phyloP scores from a whole-genome alignment of 2,329 filamentous ascomycete genomes.

The Mycosphaerella sp. region DNA sequence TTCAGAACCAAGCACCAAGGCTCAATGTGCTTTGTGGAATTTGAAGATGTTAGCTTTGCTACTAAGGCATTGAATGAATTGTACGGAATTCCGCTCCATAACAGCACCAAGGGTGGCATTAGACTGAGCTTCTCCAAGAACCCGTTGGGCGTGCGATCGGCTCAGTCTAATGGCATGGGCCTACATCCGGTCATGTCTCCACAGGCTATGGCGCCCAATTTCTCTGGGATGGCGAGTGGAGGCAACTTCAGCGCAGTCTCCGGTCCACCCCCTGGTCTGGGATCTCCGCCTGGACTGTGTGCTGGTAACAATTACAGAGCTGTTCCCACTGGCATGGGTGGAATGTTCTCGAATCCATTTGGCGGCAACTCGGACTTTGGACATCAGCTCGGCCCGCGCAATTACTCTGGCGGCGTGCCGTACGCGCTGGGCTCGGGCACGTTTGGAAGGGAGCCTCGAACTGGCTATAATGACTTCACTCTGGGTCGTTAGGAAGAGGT shows the following conservation, averaged over 20 bases:
- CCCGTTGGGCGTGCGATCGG: conserved; percentile 81
- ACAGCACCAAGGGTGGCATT: conserved; percentile 91
- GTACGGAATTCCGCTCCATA: conserved; percentile 80
- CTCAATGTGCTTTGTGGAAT: conserved; percentile 98
- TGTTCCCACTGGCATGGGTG: conserved; percentile 22
- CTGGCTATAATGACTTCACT: conserved; percentile 13
- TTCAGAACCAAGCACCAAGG: conserved; percentile 94
- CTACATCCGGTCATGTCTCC: conserved; percentile 47
- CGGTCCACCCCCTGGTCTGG: conserved; percentile 73
- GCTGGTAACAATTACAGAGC: conserved; percentile 16
- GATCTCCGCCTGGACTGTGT: conserved; percentile 54
- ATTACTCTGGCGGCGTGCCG: conserved; percentile 28
- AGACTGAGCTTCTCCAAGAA: conserved; percentile 97
- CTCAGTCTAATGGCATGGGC: conserved; percentile 54
- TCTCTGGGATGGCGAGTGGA: conserved; percentile 56
- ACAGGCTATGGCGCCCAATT: conserved; percentile 50
- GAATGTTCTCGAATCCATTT: conserved; percentile 31
- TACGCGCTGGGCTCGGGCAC: conserved; percentile 25
- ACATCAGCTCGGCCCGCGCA: conserved; percentile 22
- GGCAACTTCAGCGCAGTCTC: conserved; percentile 53
- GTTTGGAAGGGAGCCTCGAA: conserved; percentile 21
- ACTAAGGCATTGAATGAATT: conserved; percentile 86
- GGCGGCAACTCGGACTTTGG: conserved; percentile 21
- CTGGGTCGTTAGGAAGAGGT: conserved; percentile 3
- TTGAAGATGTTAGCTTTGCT: conserved; percentile 86